Conservation (phyloP, 2,329 filamentous ascomycete genomes). For the Pyrenochaeta sp. region DNA sequence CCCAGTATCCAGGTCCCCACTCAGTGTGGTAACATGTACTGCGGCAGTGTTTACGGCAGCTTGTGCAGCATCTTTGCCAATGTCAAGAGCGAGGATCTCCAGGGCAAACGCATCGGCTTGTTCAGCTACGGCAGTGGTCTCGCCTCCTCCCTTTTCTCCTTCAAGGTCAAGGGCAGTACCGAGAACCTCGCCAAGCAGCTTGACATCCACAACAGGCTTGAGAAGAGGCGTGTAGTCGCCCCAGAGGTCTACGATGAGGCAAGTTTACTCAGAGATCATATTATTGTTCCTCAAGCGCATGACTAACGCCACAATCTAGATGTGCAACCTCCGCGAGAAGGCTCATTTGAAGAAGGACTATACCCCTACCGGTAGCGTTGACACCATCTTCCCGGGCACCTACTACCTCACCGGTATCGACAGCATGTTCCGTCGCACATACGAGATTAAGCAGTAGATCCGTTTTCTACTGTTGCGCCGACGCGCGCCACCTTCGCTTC, state of each 20-base stretch:
- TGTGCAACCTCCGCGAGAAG: slow-evolving; percentile 60
- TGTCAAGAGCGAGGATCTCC: slow-evolving; percentile 53
- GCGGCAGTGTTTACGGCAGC: slow-evolving; percentile 59
- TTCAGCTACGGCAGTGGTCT: slow-evolving; percentile 63
- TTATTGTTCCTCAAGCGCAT: slow-evolving; percentile 18
- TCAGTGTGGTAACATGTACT: slow-evolving; percentile 65
- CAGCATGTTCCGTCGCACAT: slow-evolving; percentile 59
- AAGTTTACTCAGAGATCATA: slow-evolving; percentile 25
- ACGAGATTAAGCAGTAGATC: slow-evolving; percentile 58
- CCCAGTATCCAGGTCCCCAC: slow-evolving; percentile 59
- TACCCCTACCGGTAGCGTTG: slow-evolving; percentile 53
- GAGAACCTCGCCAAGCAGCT: slow-evolving; percentile 57
- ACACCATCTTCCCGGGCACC: slow-evolving; percentile 56
- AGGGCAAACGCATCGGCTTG: slow-evolving; percentile 59
- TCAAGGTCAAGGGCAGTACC: slow-evolving; percentile 56
- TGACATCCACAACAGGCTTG: slow-evolving; percentile 56
- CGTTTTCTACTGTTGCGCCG: slow-evolving; percentile 9
- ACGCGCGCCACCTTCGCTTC: slow-evolving; percentile 24
- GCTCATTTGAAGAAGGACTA: slow-evolving; percentile 61
- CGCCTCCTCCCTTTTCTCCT: slow-evolving; percentile 59
- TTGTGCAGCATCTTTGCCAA: slow-evolving; percentile 58
- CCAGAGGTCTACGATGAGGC: slow-evolving; percentile 59
- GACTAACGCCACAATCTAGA: slow-evolving; percentile 46
- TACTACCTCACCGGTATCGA: slow-evolving; percentile 61
- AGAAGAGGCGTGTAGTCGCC: slow-evolving; percentile 53